These are phyloP conservation scores for Agaricus subrufescens DNA, from an alignment of 768 basidiomycete species.

Conservation along the genomic window DNA sequence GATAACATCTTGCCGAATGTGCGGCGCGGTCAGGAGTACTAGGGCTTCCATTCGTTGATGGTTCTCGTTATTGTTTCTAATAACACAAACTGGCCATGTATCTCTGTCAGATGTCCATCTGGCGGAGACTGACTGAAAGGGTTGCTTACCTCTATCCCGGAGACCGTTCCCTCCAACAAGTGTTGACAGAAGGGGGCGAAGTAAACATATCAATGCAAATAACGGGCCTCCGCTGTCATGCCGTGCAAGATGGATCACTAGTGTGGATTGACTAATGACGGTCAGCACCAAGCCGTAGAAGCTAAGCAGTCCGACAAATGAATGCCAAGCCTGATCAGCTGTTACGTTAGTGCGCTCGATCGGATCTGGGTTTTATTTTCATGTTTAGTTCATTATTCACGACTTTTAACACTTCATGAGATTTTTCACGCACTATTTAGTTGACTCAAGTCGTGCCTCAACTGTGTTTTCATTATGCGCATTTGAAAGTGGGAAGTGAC, in stretches of 20 bases:
- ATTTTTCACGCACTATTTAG: not conserved
- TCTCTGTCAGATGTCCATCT: too few species aligned
- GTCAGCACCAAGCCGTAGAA: not conserved
- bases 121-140: too few species aligned
- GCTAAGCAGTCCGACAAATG: not conserved
- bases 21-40: conserved; percentile 17
- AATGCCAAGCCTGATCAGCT: not conserved
- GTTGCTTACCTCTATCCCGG: conserved; percentile 6
- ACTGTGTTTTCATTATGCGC: not conserved
- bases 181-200: not conserved
- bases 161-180: not conserved
- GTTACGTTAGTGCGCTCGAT: not conserved
- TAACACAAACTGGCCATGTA: not conserved
- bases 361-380: not conserved
- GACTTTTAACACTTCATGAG: not conserved
- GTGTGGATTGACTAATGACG: conserved; percentile 1
- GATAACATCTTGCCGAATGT: conserved; percentile 33
- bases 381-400: not conserved
- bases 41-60: conserved; percentile 28
- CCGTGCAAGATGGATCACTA: not conserved
- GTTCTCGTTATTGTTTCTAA: conserved; percentile 17
- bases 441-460: not conserved
- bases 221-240: conserved; percentile 2
- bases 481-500: conserved; percentile 7
- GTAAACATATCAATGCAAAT: conserved; percentile 1